These are phyloP conservation scores for Triangularia verruculosa DNA, from an alignment of 2,329 filamentous ascomycete genomes.

Conservation along the genomic window DNA sequence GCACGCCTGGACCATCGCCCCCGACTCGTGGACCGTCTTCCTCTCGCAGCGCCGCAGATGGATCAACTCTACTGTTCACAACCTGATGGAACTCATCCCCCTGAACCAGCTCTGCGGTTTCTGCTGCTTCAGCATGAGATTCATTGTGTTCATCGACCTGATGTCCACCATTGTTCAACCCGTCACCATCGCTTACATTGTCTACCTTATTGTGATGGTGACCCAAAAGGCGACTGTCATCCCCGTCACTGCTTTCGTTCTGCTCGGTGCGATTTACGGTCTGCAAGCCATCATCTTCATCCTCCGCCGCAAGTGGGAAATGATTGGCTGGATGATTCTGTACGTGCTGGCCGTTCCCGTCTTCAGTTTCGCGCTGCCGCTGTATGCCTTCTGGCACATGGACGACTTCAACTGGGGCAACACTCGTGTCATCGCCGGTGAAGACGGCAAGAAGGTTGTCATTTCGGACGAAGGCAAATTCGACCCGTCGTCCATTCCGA, in stretches of 20 bases:
- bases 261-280: slow-evolving; percentile 95
- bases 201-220: slow-evolving; percentile 80
- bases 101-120: slow-evolving; percentile 95
- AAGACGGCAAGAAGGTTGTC: slow-evolving; percentile 87
- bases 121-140: slow-evolving; percentile 99
- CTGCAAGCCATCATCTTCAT: slow-evolving; percentile 97
- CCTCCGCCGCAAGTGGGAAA: slow-evolving; percentile 94
- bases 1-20: slow-evolving; percentile 95
- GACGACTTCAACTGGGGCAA: slow-evolving; percentile 99
- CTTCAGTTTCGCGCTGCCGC: slow-evolving; percentile 83
- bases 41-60: slow-evolving; percentile 97
- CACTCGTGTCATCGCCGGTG: slow-evolving; percentile 93
- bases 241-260: slow-evolving; percentile 81
- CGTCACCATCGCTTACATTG: slow-evolving; percentile 84
- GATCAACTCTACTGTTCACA: slow-evolving; percentile 99
- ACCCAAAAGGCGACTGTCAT: slow-evolving; percentile 60
- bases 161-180: slow-evolving; percentile 90
- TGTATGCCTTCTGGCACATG: slow-evolving; percentile 99
- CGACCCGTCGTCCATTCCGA: slow-evolving; percentile 85
- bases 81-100: slow-evolving; percentile 91
- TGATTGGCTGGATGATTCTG: slow-evolving; percentile 99
- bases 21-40: slow-evolving; percentile 91
- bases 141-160: slow-evolving; percentile 92
- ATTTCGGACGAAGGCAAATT: slow-evolving; percentile 98
- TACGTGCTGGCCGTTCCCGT: slow-evolving; percentile 89